Percentiles rank a stretch among this genome's conserved stretches.
phyloP scores from a whole-genome alignment of 345 rosid species.

The Psidium friedrichsthalianum region DNA sequence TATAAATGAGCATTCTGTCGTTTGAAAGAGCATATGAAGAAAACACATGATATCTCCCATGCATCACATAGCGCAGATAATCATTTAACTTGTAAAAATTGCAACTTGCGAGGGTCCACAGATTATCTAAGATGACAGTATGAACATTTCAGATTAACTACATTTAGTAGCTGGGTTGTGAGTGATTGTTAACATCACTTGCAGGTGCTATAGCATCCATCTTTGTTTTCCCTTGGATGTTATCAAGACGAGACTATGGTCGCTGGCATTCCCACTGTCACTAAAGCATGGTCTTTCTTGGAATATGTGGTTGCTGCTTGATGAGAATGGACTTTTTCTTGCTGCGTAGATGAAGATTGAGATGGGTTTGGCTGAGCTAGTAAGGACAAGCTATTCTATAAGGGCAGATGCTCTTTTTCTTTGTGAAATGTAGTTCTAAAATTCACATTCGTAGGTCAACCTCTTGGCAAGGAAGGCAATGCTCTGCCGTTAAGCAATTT shows the following conservation, averaged over 20 bases:
- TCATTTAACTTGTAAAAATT: neutral
- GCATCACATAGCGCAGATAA: neutral
- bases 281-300: neutral
- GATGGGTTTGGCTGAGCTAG: neutral
- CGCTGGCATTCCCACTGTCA: neutral
- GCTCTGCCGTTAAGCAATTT: neutral
- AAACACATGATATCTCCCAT: neutral
- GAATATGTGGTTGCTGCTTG: neutral
- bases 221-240: neutral
- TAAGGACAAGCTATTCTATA: neutral
- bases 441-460: neutral
- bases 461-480: neutral
- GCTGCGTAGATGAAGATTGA: neutral
- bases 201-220: neutral
- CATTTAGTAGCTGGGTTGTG: neutral
- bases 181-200: neutral
- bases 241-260: neutral
- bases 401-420: neutral
- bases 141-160: no score
- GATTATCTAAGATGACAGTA: neutral
- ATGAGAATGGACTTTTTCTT: neutral
- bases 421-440: neutral
- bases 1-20: conserved; percentile 9
- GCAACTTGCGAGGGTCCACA: neutral
- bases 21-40: neutral